phyloP scores from a whole-genome alignment of 768 basidiomycete genomes.

The Leccinum arenicola region DNA sequence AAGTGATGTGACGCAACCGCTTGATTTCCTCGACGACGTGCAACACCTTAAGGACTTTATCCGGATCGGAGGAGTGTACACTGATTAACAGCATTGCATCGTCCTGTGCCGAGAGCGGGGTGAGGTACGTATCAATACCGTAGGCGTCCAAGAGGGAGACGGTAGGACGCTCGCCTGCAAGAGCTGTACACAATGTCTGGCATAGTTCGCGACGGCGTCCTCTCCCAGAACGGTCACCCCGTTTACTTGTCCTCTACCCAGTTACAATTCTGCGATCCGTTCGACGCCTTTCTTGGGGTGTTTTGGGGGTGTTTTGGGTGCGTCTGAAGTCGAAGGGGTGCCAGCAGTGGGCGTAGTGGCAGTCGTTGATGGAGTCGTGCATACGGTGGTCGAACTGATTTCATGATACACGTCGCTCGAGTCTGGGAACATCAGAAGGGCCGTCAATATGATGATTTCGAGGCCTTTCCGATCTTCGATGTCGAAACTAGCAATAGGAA shows the following conservation, averaged over 20 bases:
- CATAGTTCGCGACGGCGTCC: conserved; percentile 63
- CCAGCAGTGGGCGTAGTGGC: not conserved
- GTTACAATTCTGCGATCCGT: conserved; percentile 70
- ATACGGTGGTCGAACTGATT: conserved; percentile 13
- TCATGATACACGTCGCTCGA: conserved; percentile 54
- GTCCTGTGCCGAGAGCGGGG: conserved; percentile 42
- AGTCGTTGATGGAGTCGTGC: not conserved
- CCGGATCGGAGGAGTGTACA: conserved; percentile 58
- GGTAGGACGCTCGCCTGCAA: conserved; percentile 46
- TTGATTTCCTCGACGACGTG: conserved; percentile 80
- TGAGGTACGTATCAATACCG: not conserved
- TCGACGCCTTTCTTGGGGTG: conserved; percentile 66
- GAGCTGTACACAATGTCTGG: conserved; percentile 58
- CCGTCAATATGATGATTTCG: conserved; percentile 75
- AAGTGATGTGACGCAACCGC: conserved; percentile 56
- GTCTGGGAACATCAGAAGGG: conserved; percentile 77
- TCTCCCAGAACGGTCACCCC: conserved; percentile 71
- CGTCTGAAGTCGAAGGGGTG: conserved; percentile 4
- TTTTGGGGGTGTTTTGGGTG: conserved; percentile 52
- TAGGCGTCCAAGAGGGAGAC: not conserved
- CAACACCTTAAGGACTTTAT: conserved; percentile 74
- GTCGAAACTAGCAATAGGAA: conserved; percentile 57
- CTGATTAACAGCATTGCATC: conserved; percentile 80
- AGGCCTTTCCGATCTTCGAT: conserved; percentile 83
- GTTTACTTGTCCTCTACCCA: conserved; percentile 65